Conservation (phyloP, 257 asterid species). For the Verbascum thapsus region DNA sequence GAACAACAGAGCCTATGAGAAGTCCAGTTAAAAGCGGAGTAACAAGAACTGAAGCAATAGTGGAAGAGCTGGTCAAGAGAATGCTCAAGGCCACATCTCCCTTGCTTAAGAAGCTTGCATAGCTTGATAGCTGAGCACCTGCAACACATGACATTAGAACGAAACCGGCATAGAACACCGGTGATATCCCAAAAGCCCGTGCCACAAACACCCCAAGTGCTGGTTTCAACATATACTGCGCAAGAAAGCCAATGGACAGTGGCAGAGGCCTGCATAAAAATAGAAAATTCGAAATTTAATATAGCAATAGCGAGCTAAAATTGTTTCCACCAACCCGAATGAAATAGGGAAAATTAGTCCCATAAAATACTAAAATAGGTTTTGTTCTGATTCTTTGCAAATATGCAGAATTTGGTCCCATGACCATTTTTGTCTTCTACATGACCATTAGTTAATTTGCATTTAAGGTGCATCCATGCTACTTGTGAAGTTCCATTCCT, state of each 20-base stretch:
- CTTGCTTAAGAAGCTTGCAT: constrained; percentile 94
- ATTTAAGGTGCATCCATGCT: too few species aligned
- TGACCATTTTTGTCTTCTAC: too few species aligned
- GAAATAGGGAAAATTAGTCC: background rate
- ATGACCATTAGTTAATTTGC: too few species aligned
- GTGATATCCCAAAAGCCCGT: constrained; percentile 77
- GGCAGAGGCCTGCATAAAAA: constrained; percentile 73
- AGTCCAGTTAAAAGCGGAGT: constrained; percentile 92
- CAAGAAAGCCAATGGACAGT: constrained; percentile 69
- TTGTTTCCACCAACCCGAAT: background rate
- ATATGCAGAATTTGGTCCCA: too few species aligned
- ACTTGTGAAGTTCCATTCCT: too few species aligned
- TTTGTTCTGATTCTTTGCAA: too few species aligned
- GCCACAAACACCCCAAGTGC: constrained; percentile 82
- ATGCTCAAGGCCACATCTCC: constrained; percentile 96
- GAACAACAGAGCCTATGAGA: constrained; percentile 95
- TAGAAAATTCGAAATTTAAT: constrained; percentile 6
- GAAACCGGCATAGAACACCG: constrained; percentile 83
- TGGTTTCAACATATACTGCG: constrained; percentile 88
- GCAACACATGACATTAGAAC: constrained; percentile 90
- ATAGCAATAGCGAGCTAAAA: background rate
- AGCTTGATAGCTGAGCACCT: constrained; percentile 97
- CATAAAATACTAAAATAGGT: too few species aligned
- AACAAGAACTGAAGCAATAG: constrained; percentile 81
- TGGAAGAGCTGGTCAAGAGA: constrained; percentile 85